Conservation (phyloP, 345 rosid genomes). For the Eucalyptus rudis region DNA sequence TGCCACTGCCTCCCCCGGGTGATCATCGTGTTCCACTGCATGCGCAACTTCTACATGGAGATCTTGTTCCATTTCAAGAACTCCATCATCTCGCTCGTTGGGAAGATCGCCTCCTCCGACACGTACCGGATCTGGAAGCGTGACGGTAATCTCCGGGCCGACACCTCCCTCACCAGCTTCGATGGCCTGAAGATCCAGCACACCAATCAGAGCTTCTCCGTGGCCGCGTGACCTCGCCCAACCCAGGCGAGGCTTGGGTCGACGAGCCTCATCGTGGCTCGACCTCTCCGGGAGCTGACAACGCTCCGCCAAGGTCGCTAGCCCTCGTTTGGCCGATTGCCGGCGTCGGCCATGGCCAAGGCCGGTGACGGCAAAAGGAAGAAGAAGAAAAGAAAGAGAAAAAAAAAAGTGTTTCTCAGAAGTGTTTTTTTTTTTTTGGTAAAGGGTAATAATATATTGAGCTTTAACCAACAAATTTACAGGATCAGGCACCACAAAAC, state of each 20-base stretch:
- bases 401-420: too few relatives aligned
- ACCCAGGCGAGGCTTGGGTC: accelerated
- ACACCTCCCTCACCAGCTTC: conserved; percentile 66
- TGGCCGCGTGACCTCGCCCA: too few relatives aligned
- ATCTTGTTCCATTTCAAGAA: conserved; percentile 82
- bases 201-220: conserved; percentile 54
- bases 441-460: too few relatives aligned
- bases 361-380: too few relatives aligned
- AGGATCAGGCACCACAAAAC: too few relatives aligned
- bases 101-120: conserved; percentile 78
- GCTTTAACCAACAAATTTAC: too few relatives aligned
- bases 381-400: too few relatives aligned
- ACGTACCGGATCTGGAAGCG: conserved; percentile 45
- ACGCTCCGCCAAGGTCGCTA: accelerated
- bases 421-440: too few relatives aligned
- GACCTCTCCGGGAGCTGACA: accelerated
- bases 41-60: conserved; percentile 94
- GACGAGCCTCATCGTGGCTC: too few relatives aligned
- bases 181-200: conserved; percentile 77
- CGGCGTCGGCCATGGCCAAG: accelerated
- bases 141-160: conserved; percentile 73
- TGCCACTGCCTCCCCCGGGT: conserved; percentile 64
- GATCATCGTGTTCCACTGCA: conserved; percentile 45
- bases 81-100: conserved; percentile 78
- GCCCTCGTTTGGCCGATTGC: accelerated